A percentile compares a stretch with the other conserved stretches of the same genome.
Conservation (phyloP, 164 flowering plant genomes). For the Taxillus chinensis region DNA sequence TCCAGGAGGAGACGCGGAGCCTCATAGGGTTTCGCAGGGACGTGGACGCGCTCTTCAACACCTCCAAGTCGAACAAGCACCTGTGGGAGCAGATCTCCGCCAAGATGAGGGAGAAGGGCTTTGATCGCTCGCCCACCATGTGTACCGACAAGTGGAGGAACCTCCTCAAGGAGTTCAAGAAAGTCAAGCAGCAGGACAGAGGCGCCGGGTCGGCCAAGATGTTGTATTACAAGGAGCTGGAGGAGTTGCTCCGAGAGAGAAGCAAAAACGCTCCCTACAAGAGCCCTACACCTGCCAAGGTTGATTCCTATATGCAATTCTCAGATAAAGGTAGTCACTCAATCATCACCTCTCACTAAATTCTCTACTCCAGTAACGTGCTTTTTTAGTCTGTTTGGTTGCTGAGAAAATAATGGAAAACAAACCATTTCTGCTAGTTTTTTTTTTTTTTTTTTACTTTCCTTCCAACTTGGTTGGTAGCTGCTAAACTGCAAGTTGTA, state of each 20-base stretch:
- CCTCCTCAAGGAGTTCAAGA: conserved; percentile 81
- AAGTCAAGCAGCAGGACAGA: conserved; percentile 57
- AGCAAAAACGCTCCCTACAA: conserved; percentile 39
- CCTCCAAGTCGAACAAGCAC: conserved; percentile 22
- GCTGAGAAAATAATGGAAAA: too few species aligned
- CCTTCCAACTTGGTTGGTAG: too few species aligned
- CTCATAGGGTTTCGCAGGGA: conserved; percentile 58
- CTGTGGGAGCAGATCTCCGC: conserved; percentile 86
- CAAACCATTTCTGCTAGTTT: too few species aligned
- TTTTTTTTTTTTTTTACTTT: too few species aligned
- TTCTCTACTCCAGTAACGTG: too few species aligned
- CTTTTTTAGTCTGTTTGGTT: too few species aligned
- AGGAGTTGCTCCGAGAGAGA: conserved; percentile 67
- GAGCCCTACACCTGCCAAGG: conserved; percentile 36
- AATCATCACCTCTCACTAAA: too few species aligned
- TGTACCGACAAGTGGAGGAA: conserved; percentile 93
- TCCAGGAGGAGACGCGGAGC: conserved; percentile 68
- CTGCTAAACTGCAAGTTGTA: too few species aligned
- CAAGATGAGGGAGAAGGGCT: conserved; percentile 83
- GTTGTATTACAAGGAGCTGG: conserved; percentile 79
- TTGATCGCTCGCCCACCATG: conserved; percentile 34
- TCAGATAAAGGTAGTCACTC: conserved; percentile 57
- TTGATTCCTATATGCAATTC: conserved; percentile 69
- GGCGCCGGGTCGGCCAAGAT: conserved; percentile 63
- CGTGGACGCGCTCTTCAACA: conserved; percentile 64